phyloP scores from a whole-genome alignment of 495 filamentous ascomycete species.

The Hapsidospora chrysogenum region DNA sequence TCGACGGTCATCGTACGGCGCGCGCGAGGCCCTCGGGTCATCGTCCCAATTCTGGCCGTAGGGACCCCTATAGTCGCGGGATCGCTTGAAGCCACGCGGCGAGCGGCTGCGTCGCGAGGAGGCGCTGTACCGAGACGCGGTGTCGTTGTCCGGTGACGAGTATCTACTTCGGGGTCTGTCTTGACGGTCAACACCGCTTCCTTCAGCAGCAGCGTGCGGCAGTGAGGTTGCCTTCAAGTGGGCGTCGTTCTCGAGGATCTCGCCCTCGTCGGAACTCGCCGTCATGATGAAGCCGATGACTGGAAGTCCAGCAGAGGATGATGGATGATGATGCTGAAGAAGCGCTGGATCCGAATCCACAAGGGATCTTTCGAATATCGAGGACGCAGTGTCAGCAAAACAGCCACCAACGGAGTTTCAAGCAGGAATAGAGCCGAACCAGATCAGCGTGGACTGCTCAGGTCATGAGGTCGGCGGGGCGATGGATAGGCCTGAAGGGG shows the following conservation, averaged over 20 bases:
- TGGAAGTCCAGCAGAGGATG: not conserved
- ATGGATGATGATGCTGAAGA: too few species aligned
- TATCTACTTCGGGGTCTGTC: constrained; percentile 53
- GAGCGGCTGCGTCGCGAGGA: constrained; percentile 24
- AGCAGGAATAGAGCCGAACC: constrained; percentile 31
- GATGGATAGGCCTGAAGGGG: too few species aligned
- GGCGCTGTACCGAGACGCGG: constrained; percentile 56
- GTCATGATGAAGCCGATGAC: constrained; percentile 8
- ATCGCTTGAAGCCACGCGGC: constrained; percentile 49
- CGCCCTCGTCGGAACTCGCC: constrained; percentile 56
- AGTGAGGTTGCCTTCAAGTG: constrained; percentile 39
- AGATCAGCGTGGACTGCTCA: constrained; percentile 7
- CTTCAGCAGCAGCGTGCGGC: constrained; percentile 25
- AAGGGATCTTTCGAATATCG: constrained; percentile 1
- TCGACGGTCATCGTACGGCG: constrained; percentile 37
- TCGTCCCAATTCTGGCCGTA: constrained; percentile 28
- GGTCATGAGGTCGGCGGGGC: constrained; percentile 2
- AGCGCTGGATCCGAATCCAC: not conserved
- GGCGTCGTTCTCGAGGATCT: constrained; percentile 67
- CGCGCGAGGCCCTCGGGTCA: constrained; percentile 41
- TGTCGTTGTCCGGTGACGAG: constrained; percentile 50
- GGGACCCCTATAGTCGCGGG: constrained; percentile 45
- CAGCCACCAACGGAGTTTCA: constrained; percentile 5
- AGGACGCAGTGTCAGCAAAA: constrained; percentile 13
- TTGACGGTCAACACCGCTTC: constrained; percentile 47